Conservation (phyloP, 1,139 yeast species). For the Nakaseomyces bracarensis region DNA sequence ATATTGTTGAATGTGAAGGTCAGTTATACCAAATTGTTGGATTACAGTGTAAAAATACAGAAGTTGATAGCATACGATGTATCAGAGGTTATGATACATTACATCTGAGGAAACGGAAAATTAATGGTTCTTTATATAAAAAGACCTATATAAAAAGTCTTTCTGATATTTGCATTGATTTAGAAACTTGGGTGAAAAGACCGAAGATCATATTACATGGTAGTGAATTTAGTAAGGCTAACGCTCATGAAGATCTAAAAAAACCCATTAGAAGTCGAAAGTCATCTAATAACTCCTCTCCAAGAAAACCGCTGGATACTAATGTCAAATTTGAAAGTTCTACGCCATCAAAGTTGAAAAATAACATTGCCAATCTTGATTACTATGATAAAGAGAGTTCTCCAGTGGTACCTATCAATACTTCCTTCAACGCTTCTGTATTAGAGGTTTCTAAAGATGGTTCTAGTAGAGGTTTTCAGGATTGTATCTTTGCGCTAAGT, state of each 20-base stretch:
- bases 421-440: background rate
- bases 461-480: background rate
- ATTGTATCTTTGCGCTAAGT: background rate
- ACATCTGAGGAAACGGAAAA: constrained; percentile 31
- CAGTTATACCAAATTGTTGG: constrained; percentile 41
- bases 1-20: constrained; percentile 30
- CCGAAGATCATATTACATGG: constrained; percentile 19
- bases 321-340: constrained; percentile 1
- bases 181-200: constrained; percentile 29
- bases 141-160: constrained; percentile 18
- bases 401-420: constrained; percentile 2
- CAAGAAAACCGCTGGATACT: constrained; percentile 13
- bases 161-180: constrained; percentile 21
- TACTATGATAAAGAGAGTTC: background rate
- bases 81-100: constrained; percentile 52
- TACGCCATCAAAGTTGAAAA: background rate
- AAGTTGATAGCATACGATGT: constrained; percentile 36
- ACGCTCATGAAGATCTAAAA: constrained; percentile 16
- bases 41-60: constrained; percentile 30
- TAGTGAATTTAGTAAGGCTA: constrained; percentile 11
- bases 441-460: background rate
- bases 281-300: constrained; percentile 14
- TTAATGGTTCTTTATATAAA: constrained; percentile 20
- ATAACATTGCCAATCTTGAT: background rate
- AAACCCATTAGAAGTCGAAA: constrained; percentile 25